A percentile compares a stretch with the other conserved stretches of the same genome.
phyloP scores from a whole-genome alignment of 1,139 yeast species.

The Zygoascus sp. region DNA sequence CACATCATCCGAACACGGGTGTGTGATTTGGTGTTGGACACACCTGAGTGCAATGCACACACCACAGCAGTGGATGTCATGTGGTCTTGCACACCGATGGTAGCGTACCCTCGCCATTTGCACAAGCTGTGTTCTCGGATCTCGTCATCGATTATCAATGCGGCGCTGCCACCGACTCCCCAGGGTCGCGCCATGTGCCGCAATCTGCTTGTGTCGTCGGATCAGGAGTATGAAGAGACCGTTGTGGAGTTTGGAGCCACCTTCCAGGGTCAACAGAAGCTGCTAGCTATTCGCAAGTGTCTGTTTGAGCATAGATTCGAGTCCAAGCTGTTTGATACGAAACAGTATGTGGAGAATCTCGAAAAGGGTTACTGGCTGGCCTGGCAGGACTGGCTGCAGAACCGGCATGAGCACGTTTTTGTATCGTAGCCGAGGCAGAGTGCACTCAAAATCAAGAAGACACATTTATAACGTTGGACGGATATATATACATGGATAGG shows the following conservation, averaged over 20 bases:
- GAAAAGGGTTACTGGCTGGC: slow-evolving; percentile 30
- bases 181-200: slow-evolving; percentile 21
- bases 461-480: not conserved
- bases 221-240: slow-evolving; percentile 29
- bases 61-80: slow-evolving; percentile 38
- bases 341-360: slow-evolving; percentile 30
- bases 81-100: slow-evolving; percentile 36
- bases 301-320: slow-evolving; percentile 28
- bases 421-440: not conserved
- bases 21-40: slow-evolving; percentile 34
- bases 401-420: slow-evolving; percentile 1
- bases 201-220: slow-evolving; percentile 26
- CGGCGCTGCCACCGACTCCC: slow-evolving; percentile 25
- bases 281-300: slow-evolving; percentile 24
- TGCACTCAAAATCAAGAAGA: not conserved
- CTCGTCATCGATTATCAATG: slow-evolving; percentile 31
- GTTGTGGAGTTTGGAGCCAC: slow-evolving; percentile 26
- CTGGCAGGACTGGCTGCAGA: slow-evolving; percentile 31
- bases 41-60: slow-evolving; percentile 38
- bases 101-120: slow-evolving; percentile 32
- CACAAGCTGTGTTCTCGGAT: slow-evolving; percentile 35
- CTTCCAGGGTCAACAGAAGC: slow-evolving; percentile 20
- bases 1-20: slow-evolving; percentile 33
- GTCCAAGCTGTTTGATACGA: slow-evolving; percentile 31
- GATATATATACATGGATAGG: not conserved